Percentiles rank a stretch among this genome's conserved stretches.
Conservation (phyloP, 306 rosid genomes). For the Hippophae rhamnoides region DNA sequence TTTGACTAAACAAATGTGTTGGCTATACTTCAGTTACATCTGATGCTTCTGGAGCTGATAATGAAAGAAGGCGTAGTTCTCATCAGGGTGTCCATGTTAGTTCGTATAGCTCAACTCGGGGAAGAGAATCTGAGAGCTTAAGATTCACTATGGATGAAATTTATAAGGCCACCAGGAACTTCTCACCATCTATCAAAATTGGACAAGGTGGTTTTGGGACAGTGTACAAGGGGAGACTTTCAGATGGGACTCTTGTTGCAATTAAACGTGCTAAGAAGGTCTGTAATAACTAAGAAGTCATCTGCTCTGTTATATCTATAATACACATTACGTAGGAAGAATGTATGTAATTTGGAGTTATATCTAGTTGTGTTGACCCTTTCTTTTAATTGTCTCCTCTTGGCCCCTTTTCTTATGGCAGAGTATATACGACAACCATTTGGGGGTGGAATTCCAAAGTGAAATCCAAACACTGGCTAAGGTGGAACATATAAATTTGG, state of each 20-base stretch:
- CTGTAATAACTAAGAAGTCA: not conserved
- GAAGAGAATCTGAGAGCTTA: constrained; percentile 41
- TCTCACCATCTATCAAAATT: constrained; percentile 70
- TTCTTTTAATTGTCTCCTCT: constrained; percentile 2
- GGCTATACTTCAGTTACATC: constrained; percentile 35
- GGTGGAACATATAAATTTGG: constrained; percentile 85
- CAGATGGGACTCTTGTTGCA: constrained; percentile 63
- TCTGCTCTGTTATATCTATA: not conserved
- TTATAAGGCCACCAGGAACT: constrained; percentile 58
- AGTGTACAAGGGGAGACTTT: constrained; percentile 71
- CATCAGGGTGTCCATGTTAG: constrained; percentile 24
- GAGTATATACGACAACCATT: constrained; percentile 69
- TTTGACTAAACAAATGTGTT: constrained; percentile 13
- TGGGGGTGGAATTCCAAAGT: constrained; percentile 72
- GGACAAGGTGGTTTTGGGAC: constrained; percentile 98
- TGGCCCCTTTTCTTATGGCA: constrained; percentile 18
- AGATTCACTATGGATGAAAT: constrained; percentile 67
- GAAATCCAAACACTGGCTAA: constrained; percentile 76
- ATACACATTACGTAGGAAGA: constrained; percentile 1
- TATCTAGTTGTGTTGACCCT: constrained; percentile 12
- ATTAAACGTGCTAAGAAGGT: constrained; percentile 97
- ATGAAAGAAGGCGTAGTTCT: constrained; percentile 38
- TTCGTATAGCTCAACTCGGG: constrained; percentile 31
- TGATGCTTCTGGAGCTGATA: constrained; percentile 33
- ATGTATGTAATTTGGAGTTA: constrained; percentile 8